A percentile compares a stretch with the other conserved stretches of the same genome.
Evolutionary conservation across 805 yeast species (phyloP).

Genomic region (Jamesozyma rosinii): DNA sequence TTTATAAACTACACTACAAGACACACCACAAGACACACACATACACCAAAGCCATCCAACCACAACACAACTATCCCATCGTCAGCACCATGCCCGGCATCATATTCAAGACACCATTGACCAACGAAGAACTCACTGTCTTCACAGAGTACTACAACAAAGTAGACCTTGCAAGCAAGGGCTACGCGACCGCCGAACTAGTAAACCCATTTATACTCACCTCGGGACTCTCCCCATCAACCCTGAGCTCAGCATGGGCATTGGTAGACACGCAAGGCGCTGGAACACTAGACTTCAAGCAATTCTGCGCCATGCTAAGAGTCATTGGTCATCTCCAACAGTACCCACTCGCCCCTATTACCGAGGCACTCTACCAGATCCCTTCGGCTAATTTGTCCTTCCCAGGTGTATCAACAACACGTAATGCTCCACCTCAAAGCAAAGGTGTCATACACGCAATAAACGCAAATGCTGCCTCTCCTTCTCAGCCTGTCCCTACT

Average conservation of each 20-base stretch:
- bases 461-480: background rate
- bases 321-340: conserved; percentile 87
- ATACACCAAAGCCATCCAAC: too few species aligned
- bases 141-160: conserved; percentile 70
- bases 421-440: background rate
- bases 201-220: conserved; percentile 76
- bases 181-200: conserved; percentile 78
- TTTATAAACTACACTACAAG: too few species aligned
- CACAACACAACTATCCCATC: too few species aligned
- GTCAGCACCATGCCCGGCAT: conserved; percentile 18
- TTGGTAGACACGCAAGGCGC: conserved; percentile 72
- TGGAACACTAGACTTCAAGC: conserved; percentile 72
- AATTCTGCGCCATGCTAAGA: conserved; percentile 80
- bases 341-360: conserved; percentile 33
- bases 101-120: conserved; percentile 32
- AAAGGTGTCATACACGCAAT: background rate
- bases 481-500: background rate
- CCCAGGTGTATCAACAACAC: background rate
- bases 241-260: conserved; percentile 87
- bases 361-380: conserved; percentile 32
- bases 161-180: conserved; percentile 68
- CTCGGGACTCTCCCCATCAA: conserved; percentile 68
- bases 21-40: too few species aligned
- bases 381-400: conserved; percentile 12
- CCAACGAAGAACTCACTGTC: conserved; percentile 67